A percentile compares a stretch with the other conserved stretches of the same genome.
phyloP scores from a whole-genome alignment of 768 basidiomycete species.

The Mycena filopes region DNA sequence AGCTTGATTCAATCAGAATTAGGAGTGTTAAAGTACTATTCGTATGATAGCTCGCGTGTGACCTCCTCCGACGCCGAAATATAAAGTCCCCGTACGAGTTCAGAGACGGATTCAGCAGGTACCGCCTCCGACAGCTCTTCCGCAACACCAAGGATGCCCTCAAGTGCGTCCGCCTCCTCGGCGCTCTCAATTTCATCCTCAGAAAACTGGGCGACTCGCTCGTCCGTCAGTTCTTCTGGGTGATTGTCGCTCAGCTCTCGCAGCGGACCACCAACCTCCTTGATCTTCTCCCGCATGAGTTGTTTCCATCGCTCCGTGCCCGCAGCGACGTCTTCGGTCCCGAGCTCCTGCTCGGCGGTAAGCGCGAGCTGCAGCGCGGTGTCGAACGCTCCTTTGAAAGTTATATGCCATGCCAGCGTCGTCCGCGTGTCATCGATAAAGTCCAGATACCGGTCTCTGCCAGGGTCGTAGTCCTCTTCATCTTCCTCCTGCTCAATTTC shows the following conservation, averaged over 20 bases:
- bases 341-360: constrained; percentile 4
- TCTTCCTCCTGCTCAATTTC: not conserved
- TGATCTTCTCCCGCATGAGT: constrained; percentile 16
- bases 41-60: constrained; percentile 3
- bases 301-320: constrained; percentile 13
- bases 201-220: constrained; percentile 2
- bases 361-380: constrained; percentile 17
- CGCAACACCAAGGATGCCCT: constrained; percentile 13
- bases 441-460: constrained; percentile 14
- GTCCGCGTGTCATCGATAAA: constrained; percentile 1
- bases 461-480: constrained; percentile 1
- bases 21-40: constrained; percentile 18
- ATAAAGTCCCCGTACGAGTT: constrained; percentile 26
- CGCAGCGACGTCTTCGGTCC: constrained; percentile 1
- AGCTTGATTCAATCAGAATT: no score
- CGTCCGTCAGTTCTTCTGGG: constrained; percentile 3
- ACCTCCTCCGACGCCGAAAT: constrained; percentile 26
- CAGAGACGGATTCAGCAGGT: constrained; percentile 20
- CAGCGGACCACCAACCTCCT: constrained; percentile 1
- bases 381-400: constrained; percentile 28
- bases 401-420: constrained; percentile 23
- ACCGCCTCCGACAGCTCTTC: constrained; percentile 13
- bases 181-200: constrained; percentile 8
- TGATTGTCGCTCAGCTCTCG: not conserved
- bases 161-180: constrained; percentile 18